Evolutionary conservation across 768 basidiomycete genomes (phyloP).

Genomic region (Lentinula boryana): DNA sequence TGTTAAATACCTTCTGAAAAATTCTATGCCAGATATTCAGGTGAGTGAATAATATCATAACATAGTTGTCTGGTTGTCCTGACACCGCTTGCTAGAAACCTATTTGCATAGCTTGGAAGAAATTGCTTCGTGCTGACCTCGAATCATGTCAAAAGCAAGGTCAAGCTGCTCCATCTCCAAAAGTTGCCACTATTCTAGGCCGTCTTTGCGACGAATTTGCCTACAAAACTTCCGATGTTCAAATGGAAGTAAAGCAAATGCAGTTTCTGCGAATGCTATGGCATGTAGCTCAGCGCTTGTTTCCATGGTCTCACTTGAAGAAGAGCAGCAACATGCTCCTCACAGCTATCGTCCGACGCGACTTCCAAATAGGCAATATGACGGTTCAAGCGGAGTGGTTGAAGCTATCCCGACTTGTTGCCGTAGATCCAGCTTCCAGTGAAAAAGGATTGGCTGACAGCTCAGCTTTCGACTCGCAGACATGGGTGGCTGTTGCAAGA

Average conservation of each 20-base stretch:
- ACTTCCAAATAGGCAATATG: conserved; percentile 33
- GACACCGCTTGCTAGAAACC: conserved; percentile 21
- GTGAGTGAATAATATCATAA: conserved; percentile 15
- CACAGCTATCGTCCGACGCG: conserved; percentile 33
- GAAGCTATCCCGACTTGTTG: conserved; percentile 39
- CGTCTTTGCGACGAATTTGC: conserved; percentile 22
- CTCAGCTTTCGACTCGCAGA: conserved; percentile 20
- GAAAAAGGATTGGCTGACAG: conserved; percentile 17
- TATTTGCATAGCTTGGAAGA: conserved; percentile 45
- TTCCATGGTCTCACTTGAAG: conserved; percentile 32
- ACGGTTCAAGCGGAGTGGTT: conserved; percentile 39
- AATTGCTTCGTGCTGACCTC: conserved; percentile 46
- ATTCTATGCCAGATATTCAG: conserved; percentile 9
- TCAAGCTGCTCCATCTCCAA: conserved; percentile 27
- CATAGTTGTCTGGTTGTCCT: neutral
- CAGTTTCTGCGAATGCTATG: conserved; percentile 40
- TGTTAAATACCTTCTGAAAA: conserved; percentile 14
- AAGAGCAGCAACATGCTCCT: conserved; percentile 42
- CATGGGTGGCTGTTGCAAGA: conserved; percentile 1
- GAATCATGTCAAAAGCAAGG: conserved; percentile 33
- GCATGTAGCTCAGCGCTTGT: conserved; percentile 44
- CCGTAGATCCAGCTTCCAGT: conserved; percentile 20
- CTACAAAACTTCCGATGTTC: conserved; percentile 11
- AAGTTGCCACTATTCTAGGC: neutral
- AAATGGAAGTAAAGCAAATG: conserved; percentile 32